phyloP scores from a whole-genome alignment of 148 eudicot species.

The Vaccinium vitisidaea region DNA sequence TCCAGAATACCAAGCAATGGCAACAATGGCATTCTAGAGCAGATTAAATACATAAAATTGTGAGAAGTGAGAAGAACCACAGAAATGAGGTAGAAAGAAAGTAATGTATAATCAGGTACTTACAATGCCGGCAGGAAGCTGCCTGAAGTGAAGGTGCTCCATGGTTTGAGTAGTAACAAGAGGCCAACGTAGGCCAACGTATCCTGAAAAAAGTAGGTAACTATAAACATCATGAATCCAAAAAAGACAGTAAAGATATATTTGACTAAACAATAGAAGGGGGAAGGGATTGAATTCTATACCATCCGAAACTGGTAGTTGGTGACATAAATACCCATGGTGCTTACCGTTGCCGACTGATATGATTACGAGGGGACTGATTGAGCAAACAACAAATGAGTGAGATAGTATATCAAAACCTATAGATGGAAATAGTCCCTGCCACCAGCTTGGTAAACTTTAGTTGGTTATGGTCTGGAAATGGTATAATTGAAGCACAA shows the following conservation, averaged over 20 bases:
- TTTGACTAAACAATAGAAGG: no score
- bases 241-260: no score
- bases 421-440: background rate
- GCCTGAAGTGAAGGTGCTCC: conserved; percentile 98
- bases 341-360: no score
- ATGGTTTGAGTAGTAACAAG: conserved; percentile 97
- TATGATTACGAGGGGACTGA: conserved; percentile 99
- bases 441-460: conserved; percentile 14
- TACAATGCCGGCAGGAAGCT: conserved; percentile 97
- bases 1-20: conserved; percentile 95
- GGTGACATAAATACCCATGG: conserved; percentile 98
- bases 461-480: conserved; percentile 97
- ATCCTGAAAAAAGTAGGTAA: no score
- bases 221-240: no score
- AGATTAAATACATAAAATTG: conserved; percentile 7
- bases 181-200: no score
- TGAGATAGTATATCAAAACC: background rate
- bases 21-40: conserved; percentile 85
- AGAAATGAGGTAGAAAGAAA: background rate
- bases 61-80: conserved; percentile 15
- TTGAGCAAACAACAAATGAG: conserved; percentile 26
- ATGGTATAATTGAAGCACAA: conserved; percentile 98
- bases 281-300: no score
- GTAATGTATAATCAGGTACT: conserved; percentile 10
- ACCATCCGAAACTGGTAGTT: no score